These are phyloP conservation scores for Tarenaya hassleriana DNA, from an alignment of 345 rosid genomes.

Conservation along the genomic window DNA sequence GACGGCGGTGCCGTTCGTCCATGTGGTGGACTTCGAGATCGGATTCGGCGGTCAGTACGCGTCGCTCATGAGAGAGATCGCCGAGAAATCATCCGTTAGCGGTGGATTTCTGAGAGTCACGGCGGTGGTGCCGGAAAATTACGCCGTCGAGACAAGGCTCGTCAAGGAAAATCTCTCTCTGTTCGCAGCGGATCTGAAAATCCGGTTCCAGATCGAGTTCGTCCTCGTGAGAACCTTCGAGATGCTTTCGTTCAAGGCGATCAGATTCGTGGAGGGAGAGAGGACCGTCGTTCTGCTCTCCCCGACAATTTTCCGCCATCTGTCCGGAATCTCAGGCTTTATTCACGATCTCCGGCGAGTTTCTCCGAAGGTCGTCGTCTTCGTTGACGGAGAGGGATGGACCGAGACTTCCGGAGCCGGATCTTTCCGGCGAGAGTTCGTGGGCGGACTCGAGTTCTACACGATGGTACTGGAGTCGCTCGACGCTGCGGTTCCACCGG, in stretches of 20 bases:
- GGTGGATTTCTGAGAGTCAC: slow-evolving; percentile 60
- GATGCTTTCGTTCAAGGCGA: slow-evolving; percentile 55
- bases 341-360: slow-evolving; percentile 43
- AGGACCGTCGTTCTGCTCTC: slow-evolving; percentile 48
- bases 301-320: slow-evolving; percentile 51
- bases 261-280: slow-evolving; percentile 60
- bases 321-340: slow-evolving; percentile 38
- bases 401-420: slow-evolving; percentile 36
- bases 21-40: slow-evolving; percentile 77
- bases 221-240: slow-evolving; percentile 55
- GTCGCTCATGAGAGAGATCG: slow-evolving; percentile 73
- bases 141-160: slow-evolving; percentile 47
- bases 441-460: slow-evolving; percentile 54
- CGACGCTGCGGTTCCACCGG: slow-evolving; percentile 40
- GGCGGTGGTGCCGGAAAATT: slow-evolving; percentile 73
- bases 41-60: slow-evolving; percentile 88
- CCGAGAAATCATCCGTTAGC: slow-evolving; percentile 38
- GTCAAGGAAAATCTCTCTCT: slow-evolving; percentile 65
- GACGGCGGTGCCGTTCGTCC: slow-evolving; percentile 20
- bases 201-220: slow-evolving; percentile 64
- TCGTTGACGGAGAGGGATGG: slow-evolving; percentile 60
- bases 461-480: slow-evolving; percentile 68
- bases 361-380: slow-evolving; percentile 54
- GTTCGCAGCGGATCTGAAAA: slow-evolving; percentile 60
- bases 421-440: slow-evolving; percentile 63